Evolutionary conservation across 208 protist genomes (phyloP).

Genomic region (Crithidia bombi): DNA sequence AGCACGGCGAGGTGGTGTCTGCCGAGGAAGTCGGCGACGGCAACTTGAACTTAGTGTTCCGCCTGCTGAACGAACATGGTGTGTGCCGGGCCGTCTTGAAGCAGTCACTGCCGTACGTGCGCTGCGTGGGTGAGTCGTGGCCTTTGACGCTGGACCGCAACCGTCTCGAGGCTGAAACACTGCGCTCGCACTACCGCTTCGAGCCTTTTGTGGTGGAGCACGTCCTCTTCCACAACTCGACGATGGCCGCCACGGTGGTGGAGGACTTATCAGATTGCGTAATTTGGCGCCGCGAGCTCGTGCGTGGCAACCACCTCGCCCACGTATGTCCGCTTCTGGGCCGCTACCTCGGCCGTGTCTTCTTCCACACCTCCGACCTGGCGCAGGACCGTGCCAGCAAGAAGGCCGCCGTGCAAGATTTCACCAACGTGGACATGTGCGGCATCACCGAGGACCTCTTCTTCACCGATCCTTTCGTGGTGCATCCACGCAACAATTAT

Average conservation of each 20-base stretch:
- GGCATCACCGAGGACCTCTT: conserved; percentile 46
- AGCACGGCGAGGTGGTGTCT: conserved; percentile 18
- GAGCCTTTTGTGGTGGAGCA: conserved; percentile 26
- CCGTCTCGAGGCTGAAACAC: conserved; percentile 46
- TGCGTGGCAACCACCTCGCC: conserved; percentile 29
- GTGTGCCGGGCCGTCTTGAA: conserved; percentile 36
- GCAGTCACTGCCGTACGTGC: conserved; percentile 42
- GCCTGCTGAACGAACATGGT: conserved; percentile 29
- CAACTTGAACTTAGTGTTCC: conserved; percentile 46
- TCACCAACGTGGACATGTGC: conserved; percentile 47
- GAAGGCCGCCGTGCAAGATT: conserved; percentile 41
- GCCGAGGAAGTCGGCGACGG: conserved; percentile 41
- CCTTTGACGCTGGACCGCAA: conserved; percentile 42
- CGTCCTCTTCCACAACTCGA: conserved; percentile 39
- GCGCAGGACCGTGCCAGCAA: conserved; percentile 29
- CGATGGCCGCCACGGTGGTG: conserved; percentile 35
- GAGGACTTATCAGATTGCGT: conserved; percentile 41
- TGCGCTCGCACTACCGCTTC: conserved; percentile 34
- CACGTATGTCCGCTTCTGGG: conserved; percentile 37
- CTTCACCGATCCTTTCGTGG: conserved; percentile 38
- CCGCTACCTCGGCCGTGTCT: conserved; percentile 43
- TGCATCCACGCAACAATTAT: conserved; percentile 41
- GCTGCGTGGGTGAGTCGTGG: conserved; percentile 43
- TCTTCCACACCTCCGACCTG: conserved; percentile 51
- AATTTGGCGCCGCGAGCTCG: conserved; percentile 40